phyloP scores from a whole-genome alignment of 306 rosid species.

The Gastrolobium bilobum region DNA sequence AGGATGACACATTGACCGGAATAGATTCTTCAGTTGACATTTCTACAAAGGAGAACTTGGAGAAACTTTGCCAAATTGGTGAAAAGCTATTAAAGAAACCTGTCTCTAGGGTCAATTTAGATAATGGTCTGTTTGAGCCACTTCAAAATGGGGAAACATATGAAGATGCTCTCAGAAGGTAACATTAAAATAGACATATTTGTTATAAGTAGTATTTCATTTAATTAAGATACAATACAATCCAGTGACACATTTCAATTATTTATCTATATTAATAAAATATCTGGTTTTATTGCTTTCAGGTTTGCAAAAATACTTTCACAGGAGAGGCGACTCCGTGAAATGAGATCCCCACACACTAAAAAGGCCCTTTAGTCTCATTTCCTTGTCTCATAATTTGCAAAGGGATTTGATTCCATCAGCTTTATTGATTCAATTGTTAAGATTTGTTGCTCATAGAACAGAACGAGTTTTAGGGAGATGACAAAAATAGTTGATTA shows the following conservation, averaged over 20 bases:
- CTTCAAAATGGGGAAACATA: conserved; percentile 47
- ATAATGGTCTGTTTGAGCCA: conserved; percentile 51
- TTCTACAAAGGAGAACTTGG: conserved; percentile 52
- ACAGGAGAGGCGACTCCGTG: conserved; percentile 56
- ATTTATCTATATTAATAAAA: not conserved
- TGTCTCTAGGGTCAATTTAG: conserved; percentile 57
- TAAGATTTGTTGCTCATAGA: not conserved
- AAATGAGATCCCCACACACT: conserved; percentile 49
- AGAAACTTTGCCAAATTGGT: conserved; percentile 47
- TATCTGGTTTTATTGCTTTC: not conserved
- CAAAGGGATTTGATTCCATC: too few relatives aligned
- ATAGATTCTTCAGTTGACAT: conserved; percentile 53
- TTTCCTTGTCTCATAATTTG: not conserved
- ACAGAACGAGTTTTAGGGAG: not conserved
- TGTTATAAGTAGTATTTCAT: not conserved
- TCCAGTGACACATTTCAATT: not conserved
- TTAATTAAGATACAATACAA: not conserved
- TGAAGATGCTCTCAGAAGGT: conserved; percentile 61
- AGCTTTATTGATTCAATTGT: not conserved
- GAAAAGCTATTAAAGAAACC: conserved; percentile 50
- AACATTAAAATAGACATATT: not conserved
- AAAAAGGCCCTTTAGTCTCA: not conserved
- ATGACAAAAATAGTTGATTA: not conserved
- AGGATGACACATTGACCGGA: conserved; percentile 61
- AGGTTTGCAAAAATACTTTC: conserved; percentile 62